Evolutionary conservation across 192 early-diverging fungal genomes (phyloP), one percentile per base, ranked within the genome.

Genomic region (Spinellus fusiger): DNA sequence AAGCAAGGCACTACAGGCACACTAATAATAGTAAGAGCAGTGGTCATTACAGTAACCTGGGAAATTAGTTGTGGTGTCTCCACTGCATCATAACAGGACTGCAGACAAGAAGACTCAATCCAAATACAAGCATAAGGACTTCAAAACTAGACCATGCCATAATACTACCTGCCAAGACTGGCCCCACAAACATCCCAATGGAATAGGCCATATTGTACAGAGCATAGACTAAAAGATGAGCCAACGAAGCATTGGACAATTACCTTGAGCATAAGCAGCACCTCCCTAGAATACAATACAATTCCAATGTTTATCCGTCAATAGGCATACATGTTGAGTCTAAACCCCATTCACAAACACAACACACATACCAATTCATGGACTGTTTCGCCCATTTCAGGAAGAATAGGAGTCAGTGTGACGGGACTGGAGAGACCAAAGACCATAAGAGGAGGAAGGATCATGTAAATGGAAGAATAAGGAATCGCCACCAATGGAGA

Each of bases 131-230:
- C 66, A 68, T 68, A 22, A 68, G 29, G 28, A 54, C 49, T 10
- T 38, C 54, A 49, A 68, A 68, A 18, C 55, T 60, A 33, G 23
- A 40, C 23, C 25, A 8, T 12, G 55, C 26, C 66, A 68, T 68
- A 29, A 68, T 37, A 28, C 56, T 46, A 32, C 86, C 83, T 23
- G 82, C 77, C 46, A 82, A 62, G n/a, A 86, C 84, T 4, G 89
- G 89, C 2, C 87, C 84, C 26, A 84, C 59, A 46, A 89, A 83
- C 76, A 89, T 86, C n/a, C 86, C 85, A n/a, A 83, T 61, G 22
- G 85, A 84, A 47, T 85, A 91, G 0, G 86, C 80, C 68, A 89
- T 85, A 66, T 89, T 91, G 68, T 85, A 88, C 33, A 91, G 66
- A 5, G 86, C 86, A 68, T 88, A 89, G 1, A 85, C 81, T 67